These are phyloP conservation scores for Rhizopus sp. DNA, from an alignment of 371 early-diverging fungal genomes.

Conservation along the genomic window DNA sequence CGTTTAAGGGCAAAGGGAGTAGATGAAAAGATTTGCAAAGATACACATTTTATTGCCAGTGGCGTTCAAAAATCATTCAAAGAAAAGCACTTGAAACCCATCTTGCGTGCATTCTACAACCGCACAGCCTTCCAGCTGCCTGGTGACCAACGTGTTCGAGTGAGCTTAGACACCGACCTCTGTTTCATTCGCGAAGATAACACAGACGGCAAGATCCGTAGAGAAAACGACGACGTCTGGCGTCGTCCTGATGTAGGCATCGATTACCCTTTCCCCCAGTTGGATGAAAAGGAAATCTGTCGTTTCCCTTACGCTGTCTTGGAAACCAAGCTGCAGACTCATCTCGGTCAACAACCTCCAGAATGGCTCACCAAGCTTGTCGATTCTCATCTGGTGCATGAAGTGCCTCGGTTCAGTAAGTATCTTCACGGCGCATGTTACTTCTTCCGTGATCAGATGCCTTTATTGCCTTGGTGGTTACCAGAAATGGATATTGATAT, in stretches of 20 bases:
- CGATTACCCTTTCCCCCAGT: slow-evolving; percentile 82
- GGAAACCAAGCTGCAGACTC: slow-evolving; percentile 95
- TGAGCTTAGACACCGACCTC: slow-evolving; percentile 95
- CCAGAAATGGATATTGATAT: slow-evolving; percentile 90
- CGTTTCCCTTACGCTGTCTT: slow-evolving; percentile 95
- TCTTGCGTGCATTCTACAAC: slow-evolving; percentile 92
- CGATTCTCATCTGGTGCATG: slow-evolving; percentile 86
- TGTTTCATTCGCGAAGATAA: slow-evolving; percentile 96
- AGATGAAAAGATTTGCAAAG: slow-evolving; percentile 50
- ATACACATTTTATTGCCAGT: slow-evolving; percentile 26
- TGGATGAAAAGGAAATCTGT: slow-evolving; percentile 75
- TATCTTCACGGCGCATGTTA: slow-evolving; percentile 96
- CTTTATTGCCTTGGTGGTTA: slow-evolving; percentile 93
- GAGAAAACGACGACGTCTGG: slow-evolving; percentile 81
- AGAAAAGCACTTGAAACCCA: slow-evolving; percentile 82
- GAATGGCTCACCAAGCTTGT: slow-evolving; percentile 90
- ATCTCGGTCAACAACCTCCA: slow-evolving; percentile 86
- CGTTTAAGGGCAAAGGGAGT: slow-evolving; percentile 66
- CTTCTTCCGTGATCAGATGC: slow-evolving; percentile 80
- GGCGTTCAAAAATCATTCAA: slow-evolving; percentile 80
- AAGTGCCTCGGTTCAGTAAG: slow-evolving; percentile 97
- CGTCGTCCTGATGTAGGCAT: slow-evolving; percentile 84
- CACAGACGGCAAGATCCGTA: slow-evolving; percentile 50
- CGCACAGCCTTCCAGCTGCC: slow-evolving; percentile 98
- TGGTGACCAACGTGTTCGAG: slow-evolving; percentile 92